These are phyloP conservation scores for Eremochloa ophiuroides DNA, from an alignment of 176 grass and related monocot genomes.

Conservation along the genomic window DNA sequence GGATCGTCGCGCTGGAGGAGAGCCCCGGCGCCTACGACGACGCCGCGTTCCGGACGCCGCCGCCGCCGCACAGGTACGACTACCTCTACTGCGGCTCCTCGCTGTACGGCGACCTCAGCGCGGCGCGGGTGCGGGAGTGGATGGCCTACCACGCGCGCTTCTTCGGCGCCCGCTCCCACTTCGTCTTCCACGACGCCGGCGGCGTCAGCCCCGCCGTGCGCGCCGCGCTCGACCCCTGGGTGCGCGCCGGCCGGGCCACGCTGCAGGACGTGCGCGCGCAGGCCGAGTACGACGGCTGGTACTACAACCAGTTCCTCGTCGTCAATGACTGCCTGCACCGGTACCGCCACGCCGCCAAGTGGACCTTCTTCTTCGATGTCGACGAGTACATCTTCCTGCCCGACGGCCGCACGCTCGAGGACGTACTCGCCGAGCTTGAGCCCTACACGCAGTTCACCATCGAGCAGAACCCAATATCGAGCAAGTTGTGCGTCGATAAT, in stretches of 20 bases:
- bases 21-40: constrained; percentile 53
- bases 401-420: constrained; percentile 34
- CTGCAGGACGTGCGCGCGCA: constrained; percentile 87
- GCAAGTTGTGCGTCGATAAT: constrained; percentile 55
- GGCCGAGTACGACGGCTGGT: constrained; percentile 74
- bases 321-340: constrained; percentile 90
- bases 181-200: constrained; percentile 95
- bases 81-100: constrained; percentile 97
- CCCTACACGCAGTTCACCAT: constrained; percentile 94
- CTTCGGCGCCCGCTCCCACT: constrained; percentile 75
- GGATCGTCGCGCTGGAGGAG: constrained; percentile 68
- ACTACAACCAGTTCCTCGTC: constrained; percentile 92
- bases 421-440: constrained; percentile 53
- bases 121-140: constrained; percentile 78
- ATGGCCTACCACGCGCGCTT: constrained; percentile 88
- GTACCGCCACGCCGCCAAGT: constrained; percentile 66
- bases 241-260: constrained; percentile 76
- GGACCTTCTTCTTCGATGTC: constrained; percentile 97
- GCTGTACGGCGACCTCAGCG: constrained; percentile 69
- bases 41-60: constrained; percentile 42
- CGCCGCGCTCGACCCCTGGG: constrained; percentile 62
- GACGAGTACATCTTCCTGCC: constrained; percentile 95
- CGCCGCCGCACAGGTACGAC: constrained; percentile 56
- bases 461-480: constrained; percentile 93
- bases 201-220: constrained; percentile 57